Evolutionary conservation across 1,284 basidiomycete genomes (phyloP).

Genomic region (Fomes fomentarius): DNA sequence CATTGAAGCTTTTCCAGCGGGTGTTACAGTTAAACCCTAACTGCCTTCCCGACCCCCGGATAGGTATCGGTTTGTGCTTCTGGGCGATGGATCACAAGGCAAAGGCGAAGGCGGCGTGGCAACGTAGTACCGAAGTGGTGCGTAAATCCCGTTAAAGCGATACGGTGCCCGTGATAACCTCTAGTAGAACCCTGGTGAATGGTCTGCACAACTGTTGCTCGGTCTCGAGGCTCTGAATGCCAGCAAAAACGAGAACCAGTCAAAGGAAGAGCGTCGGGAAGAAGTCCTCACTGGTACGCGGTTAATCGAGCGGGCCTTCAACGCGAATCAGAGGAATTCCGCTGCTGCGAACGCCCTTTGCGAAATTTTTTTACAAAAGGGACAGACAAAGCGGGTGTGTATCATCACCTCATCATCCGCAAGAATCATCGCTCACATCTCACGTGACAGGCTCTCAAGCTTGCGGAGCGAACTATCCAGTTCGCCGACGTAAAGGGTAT

Average conservation of each 20-base stretch:
- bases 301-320: constrained; percentile 74
- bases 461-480: constrained; percentile 91
- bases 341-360: constrained; percentile 80
- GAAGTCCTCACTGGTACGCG: constrained; percentile 66
- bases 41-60: constrained; percentile 86
- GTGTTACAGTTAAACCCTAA: constrained; percentile 77
- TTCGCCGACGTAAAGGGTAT: constrained; percentile 86
- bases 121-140: constrained; percentile 82
- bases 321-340: constrained; percentile 74
- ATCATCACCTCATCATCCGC: no score
- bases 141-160: constrained; percentile 32
- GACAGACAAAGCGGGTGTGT: constrained; percentile 55
- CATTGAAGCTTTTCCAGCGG: constrained; percentile 84
- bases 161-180: no score
- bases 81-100: constrained; percentile 84
- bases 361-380: constrained; percentile 73
- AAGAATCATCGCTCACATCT: no score
- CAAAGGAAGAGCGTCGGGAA: constrained; percentile 62
- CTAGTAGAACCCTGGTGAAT: constrained; percentile 72
- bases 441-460: constrained; percentile 71
- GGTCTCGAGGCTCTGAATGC: constrained; percentile 83
- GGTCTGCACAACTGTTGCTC: constrained; percentile 79
- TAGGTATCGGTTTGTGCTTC: constrained; percentile 91
- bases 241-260: constrained; percentile 66
- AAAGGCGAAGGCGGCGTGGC: constrained; percentile 86